phyloP scores from a whole-genome alignment of 1,284 basidiomycete species.

The Fomitopsis pinicola region DNA sequence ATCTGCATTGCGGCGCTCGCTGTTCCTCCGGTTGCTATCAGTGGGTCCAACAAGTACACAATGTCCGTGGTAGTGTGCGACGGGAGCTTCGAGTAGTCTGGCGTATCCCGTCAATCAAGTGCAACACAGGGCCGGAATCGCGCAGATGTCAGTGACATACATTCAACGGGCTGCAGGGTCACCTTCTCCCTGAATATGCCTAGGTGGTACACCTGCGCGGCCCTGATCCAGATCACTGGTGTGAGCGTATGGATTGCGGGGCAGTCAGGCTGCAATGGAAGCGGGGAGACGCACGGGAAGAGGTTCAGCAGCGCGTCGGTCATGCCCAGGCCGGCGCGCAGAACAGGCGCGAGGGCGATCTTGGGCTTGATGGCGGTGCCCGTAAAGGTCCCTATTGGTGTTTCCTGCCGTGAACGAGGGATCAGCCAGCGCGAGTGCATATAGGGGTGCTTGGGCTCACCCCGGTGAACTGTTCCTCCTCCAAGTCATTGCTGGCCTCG shows the following conservation, averaged over 20 bases:
- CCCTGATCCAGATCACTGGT: slow-evolving; percentile 29
- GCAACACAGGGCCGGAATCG: background rate
- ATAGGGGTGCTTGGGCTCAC: slow-evolving; percentile 36
- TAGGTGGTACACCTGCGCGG: slow-evolving; percentile 85
- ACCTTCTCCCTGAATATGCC: slow-evolving; percentile 90
- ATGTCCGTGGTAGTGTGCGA: slow-evolving; percentile 72
- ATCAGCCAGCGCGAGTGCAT: background rate
- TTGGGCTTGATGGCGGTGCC: slow-evolving; percentile 66
- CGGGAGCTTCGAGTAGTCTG: slow-evolving; percentile 93
- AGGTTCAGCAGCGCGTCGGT: slow-evolving; percentile 79
- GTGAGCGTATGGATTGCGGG: background rate
- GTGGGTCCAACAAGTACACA: slow-evolving; percentile 84
- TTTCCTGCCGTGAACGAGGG: slow-evolving; percentile 36
- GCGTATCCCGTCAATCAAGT: slow-evolving; percentile 4
- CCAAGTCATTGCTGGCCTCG: slow-evolving; percentile 66
- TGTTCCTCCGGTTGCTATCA: slow-evolving; percentile 95
- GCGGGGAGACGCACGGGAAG: slow-evolving; percentile 59
- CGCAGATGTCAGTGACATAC: slow-evolving; percentile 35
- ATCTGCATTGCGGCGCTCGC: slow-evolving; percentile 82
- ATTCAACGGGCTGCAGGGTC: slow-evolving; percentile 90
- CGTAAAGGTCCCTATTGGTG: slow-evolving; percentile 64
- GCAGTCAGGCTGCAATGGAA: slow-evolving; percentile 1
- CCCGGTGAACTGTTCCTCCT: slow-evolving; percentile 56
- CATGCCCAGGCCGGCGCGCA: slow-evolving; percentile 95
- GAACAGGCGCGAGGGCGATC: slow-evolving; percentile 86